Conservation (phyloP, 306 rosid species). For the Dalbergia cultrata region DNA sequence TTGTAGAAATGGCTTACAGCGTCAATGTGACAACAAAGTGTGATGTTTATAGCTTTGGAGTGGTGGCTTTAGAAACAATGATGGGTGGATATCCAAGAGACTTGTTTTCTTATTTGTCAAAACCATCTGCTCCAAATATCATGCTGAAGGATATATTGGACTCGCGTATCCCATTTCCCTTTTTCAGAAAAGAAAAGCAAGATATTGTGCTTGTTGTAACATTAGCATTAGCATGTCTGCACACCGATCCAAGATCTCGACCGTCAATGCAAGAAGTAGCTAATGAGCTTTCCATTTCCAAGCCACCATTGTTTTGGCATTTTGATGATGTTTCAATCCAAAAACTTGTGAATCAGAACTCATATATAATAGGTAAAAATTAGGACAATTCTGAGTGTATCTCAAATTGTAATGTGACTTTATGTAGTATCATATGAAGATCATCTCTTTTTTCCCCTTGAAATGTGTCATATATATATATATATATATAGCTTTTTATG, state of each 20-base stretch:
- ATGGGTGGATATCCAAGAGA: slow-evolving; percentile 38
- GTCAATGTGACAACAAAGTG: slow-evolving; percentile 31
- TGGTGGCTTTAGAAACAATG: slow-evolving; percentile 37
- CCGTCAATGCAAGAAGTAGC: not conserved
- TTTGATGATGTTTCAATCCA: slow-evolving; percentile 7
- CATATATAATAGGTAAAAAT: slow-evolving; percentile 6
- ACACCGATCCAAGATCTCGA: no score
- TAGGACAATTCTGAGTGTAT: not conserved
- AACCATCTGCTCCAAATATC: not conserved
- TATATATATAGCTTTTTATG: no score
- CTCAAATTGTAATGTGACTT: no score
- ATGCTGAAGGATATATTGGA: slow-evolving; percentile 31
- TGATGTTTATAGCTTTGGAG: slow-evolving; percentile 46
- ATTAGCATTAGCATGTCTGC: slow-evolving; percentile 29
- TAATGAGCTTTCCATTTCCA: slow-evolving; percentile 1
- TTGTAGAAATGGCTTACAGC: not conserved
- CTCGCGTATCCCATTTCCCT: not conserved
- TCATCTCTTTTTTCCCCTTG: no score
- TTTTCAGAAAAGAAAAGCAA: slow-evolving; percentile 25
- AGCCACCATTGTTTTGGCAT: not conserved
- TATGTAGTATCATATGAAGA: no score
- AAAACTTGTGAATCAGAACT: slow-evolving; percentile 1
- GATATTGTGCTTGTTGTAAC: slow-evolving; percentile 28
- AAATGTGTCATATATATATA: no score
- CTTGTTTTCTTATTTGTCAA: slow-evolving; percentile 6